Conservation (phyloP, 441 rosid species). For the Theobroma grandiflorum region DNA sequence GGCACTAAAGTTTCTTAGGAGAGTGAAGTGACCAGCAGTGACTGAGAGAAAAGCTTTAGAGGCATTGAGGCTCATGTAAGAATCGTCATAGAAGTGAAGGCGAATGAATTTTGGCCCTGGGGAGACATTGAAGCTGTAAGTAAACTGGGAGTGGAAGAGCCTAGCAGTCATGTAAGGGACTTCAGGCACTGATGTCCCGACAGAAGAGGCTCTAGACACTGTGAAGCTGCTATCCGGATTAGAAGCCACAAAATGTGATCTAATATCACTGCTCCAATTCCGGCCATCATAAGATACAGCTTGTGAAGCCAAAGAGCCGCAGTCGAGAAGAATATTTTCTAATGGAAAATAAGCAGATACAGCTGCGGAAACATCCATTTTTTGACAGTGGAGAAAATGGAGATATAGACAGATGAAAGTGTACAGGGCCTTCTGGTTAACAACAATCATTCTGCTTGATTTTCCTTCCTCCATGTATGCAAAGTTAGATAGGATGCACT, state of each 20-base stretch:
- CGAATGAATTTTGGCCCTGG: slow-evolving; percentile 13
- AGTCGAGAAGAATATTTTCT: slow-evolving; percentile 2
- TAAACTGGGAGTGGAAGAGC: background rate
- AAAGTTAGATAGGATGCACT: background rate
- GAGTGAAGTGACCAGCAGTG: background rate
- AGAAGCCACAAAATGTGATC: background rate
- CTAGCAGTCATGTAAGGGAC: slow-evolving; percentile 19
- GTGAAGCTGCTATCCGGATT: background rate
- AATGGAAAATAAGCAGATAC: slow-evolving; percentile 1
- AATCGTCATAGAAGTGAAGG: slow-evolving; percentile 16
- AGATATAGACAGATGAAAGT: background rate
- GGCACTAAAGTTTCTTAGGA: slow-evolving; percentile 15
- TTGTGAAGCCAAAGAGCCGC: slow-evolving; percentile 4
- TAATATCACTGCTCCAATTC: slow-evolving; percentile 3
- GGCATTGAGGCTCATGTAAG: slow-evolving; percentile 4
- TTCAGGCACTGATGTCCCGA: background rate
- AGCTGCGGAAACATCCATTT: background rate
- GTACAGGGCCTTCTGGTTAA: background rate
- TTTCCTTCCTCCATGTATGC: background rate
- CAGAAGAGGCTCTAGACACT: background rate
- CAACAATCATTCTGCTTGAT: background rate
- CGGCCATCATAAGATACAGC: background rate
- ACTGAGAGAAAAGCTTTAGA: slow-evolving; percentile 1
- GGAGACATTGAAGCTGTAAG: slow-evolving; percentile 16
- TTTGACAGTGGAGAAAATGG: background rate